Base-by-base conservation (phyloP, 192 early-diverging fungal genomes). In the Coemansia sp. region DNA sequence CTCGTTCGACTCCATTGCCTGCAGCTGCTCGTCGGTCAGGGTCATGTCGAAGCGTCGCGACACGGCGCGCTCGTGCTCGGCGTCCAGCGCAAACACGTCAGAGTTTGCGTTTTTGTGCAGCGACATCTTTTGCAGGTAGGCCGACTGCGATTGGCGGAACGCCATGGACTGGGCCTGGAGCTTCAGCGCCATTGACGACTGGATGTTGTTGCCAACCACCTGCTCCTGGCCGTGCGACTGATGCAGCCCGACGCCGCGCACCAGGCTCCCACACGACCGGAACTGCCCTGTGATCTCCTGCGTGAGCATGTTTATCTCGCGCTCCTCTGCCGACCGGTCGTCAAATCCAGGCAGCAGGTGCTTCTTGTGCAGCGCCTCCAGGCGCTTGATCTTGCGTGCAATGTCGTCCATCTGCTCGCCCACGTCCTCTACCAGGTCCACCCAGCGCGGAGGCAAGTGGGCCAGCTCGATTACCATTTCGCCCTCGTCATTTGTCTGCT, bases 341-440 rank as follows among this genome's bases (percentile, higher is more conserved):
- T 96, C 93, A 64, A 99, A 99, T 33, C 95, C 95, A 18, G 96
- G 96, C 56, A 97, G 69, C 16, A 95, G 73, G 70, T 95, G 92
- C 64, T 91, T 91, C 66, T 89, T 91, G 77, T 99, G 94, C 80
- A 95, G 86, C 6, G 57, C 77, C 34, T 94, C 89, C 8, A 98
- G 85, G 21, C 84, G 55, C 38, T 65, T 72, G 18, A 64, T 85
- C 66, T 89, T 85, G 69, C 83, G 78, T 31, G 86, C 85, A 14
- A 93, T 87, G 36, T 81, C 83, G 6, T 89, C 87, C 34, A 90
- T 61, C 50, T 85, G 81, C 53, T 89, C 87, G 66, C 86, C 82
- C 18, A 96, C 89, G 72, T 96, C 93, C 43, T 95, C 94, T 8
- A 94, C 93, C 57, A 94, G 86, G 76, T 96, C 94, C 9, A 93